These are phyloP conservation scores for Fomitopsis pinicola DNA, from an alignment of 1,284 basidiomycete genomes.

Conservation along the genomic window DNA sequence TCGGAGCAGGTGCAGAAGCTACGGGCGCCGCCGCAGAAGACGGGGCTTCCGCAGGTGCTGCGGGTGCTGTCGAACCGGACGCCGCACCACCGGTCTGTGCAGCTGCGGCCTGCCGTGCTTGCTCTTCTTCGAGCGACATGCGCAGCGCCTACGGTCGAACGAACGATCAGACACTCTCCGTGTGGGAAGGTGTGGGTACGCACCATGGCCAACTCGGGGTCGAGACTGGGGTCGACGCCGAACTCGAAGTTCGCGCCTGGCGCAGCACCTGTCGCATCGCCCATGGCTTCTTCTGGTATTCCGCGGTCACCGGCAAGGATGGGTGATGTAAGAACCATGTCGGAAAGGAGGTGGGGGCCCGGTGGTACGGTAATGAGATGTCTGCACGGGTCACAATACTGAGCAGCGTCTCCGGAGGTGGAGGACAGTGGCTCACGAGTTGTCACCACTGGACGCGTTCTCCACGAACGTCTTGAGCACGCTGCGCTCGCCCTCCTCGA, in stretches of 20 bases:
- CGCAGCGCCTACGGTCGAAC: constrained; percentile 71
- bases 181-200: constrained; percentile 14
- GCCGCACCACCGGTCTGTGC: constrained; percentile 26
- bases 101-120: constrained; percentile 79
- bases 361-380: constrained; percentile 84
- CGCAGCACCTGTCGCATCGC: constrained; percentile 43
- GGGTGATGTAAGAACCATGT: constrained; percentile 77
- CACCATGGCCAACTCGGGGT: constrained; percentile 97
- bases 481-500: constrained; percentile 59
- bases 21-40: constrained; percentile 22
- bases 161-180: constrained; percentile 3
- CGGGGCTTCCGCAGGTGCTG: constrained; percentile 25
- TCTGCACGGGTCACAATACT: constrained; percentile 35
- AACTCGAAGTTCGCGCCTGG: constrained; percentile 71
- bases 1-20: constrained; percentile 15
- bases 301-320: constrained; percentile 80
- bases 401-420: not conserved
- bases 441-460: constrained; percentile 72
- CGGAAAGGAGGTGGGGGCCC: constrained; percentile 79
- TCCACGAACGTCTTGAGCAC: constrained; percentile 78
- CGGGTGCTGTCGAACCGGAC: constrained; percentile 6
- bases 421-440: constrained; percentile 56
- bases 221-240: constrained; percentile 91
- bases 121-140: constrained; percentile 97
- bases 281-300: constrained; percentile 63